Conservation (phyloP, 768 basidiomycete species). For the Lepiota venenata region DNA sequence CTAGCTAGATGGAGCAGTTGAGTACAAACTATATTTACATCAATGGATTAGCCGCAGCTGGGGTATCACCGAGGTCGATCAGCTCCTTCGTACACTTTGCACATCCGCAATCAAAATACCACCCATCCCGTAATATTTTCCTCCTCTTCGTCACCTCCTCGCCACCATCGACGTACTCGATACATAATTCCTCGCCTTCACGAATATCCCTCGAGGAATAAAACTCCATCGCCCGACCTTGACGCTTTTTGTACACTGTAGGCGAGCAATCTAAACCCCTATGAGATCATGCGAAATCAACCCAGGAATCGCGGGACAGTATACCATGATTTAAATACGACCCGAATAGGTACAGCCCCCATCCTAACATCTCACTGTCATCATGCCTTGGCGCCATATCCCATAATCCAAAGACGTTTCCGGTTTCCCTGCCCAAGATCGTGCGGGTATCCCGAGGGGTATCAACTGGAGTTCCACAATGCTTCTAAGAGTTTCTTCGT, state of each 20-base stretch:
- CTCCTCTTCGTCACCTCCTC: conserved; percentile 34
- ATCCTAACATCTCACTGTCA: conserved; percentile 62
- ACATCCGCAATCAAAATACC: conserved; percentile 58
- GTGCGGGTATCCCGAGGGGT: conserved; percentile 46
- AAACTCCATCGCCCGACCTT: conserved; percentile 44
- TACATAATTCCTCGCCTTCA: conserved; percentile 54
- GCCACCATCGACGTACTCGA: conserved; percentile 46
- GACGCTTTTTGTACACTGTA: conserved; percentile 44
- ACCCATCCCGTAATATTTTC: conserved; percentile 40
- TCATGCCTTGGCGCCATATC: conserved; percentile 44
- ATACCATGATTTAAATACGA: conserved; percentile 71
- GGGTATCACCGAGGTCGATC: background rate
- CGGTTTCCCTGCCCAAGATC: conserved; percentile 55
- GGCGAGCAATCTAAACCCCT: conserved; percentile 44
- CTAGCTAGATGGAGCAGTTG: too few relatives aligned
- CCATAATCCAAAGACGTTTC: conserved; percentile 71
- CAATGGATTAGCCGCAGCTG: too few relatives aligned
- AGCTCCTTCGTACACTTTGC: conserved; percentile 36
- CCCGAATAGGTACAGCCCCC: conserved; percentile 56
- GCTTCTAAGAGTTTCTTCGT: conserved; percentile 11
- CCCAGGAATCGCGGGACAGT: conserved; percentile 13
- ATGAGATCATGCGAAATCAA: background rate
- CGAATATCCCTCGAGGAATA: conserved; percentile 38
- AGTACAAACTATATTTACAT: too few relatives aligned
- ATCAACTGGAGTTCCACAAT: conserved; percentile 28